Evolutionary conservation across 805 yeast species (phyloP), one percentile per base, ranked within the genome.

Genomic region (Monosporozyma unispora): DNA sequence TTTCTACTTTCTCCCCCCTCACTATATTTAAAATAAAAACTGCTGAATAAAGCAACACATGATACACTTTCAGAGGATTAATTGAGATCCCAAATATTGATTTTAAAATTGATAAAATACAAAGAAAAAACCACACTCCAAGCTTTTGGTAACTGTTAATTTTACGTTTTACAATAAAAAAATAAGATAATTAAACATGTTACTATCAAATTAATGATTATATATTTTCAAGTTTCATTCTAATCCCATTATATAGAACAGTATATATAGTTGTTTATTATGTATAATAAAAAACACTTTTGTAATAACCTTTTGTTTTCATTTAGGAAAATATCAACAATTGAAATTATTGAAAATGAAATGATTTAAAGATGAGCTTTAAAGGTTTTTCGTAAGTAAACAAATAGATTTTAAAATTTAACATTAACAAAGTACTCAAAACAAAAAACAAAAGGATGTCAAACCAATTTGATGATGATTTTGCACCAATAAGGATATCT

Each of bases 401-500:
- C 14, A 31, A 33, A n/a, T n/a, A n/a, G n/a, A n/a, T n/a, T n/a
- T n/a, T n/a, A n/a, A n/a, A n/a, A n/a, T n/a, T n/a, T n/a, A n/a
- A n/a, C n/a, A n/a, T 7, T 12, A 31, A 9, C 9, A 4, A 44
- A 28, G n/a, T n/a, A 18, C 21, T 9, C 10, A 9, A 22, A 16
- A 37, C 4, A 18, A 18, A 9, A 16, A 7, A 39, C 16, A 2
- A 21, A 39, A n/a, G 21, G 23, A 39, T 39, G 42, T 21, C 25
- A 39, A 21, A 39, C 11, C 27, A 21, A 21, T 39, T 21, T 39
- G 22, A 21, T 19, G 42, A 39, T 19, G 68, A 64, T 23, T 63
- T 64, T 54, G 59, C 54, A 3, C 62, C 66, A 6, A 44, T 63
- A 12, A 56, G 67, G 28, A 62, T 56, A 44, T 54, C 66, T 2